Evolutionary conservation across 1,284 basidiomycete species (phyloP).

Genomic region (Abortiporus biennis): DNA sequence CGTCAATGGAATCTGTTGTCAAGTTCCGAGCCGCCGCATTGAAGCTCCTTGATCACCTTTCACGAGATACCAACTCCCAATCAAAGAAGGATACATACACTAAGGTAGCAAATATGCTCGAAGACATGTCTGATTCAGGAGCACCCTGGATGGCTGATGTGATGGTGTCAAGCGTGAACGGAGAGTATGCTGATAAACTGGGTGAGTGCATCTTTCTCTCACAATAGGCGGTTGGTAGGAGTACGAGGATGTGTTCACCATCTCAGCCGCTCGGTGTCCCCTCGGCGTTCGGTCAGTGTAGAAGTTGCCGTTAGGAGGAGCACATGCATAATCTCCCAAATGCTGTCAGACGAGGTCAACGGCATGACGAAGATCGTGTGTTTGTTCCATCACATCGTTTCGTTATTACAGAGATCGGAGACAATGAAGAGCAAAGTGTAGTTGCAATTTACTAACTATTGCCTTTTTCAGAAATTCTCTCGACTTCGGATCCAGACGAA

Average conservation of each 20-base stretch:
- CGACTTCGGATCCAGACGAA: conserved; percentile 46
- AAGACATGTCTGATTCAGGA: conserved; percentile 54
- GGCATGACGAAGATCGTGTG: too few species aligned
- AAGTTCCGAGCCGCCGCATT: conserved; percentile 64
- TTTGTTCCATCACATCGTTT: too few species aligned
- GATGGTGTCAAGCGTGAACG: conserved; percentile 55
- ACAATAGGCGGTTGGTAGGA: conserved; percentile 3
- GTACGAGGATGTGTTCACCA: neutral
- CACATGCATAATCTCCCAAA: too few species aligned
- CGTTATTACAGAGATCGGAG: too few species aligned
- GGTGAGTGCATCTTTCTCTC: conserved; percentile 35
- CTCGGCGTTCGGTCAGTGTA: too few species aligned
- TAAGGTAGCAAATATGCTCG: conserved; percentile 58
- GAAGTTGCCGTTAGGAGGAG: too few species aligned
- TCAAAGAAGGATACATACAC: conserved; percentile 54
- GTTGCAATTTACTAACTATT: too few species aligned
- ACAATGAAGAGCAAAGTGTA: too few species aligned
- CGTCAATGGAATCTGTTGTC: conserved; percentile 47
- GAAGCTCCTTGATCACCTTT: conserved; percentile 59
- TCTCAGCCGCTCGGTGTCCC: too few species aligned
- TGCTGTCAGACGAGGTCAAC: too few species aligned
- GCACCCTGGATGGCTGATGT: conserved; percentile 72
- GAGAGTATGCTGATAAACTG: conserved; percentile 64
- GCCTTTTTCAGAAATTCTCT: too few species aligned
- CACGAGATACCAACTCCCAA: conserved; percentile 51